These are phyloP conservation scores for Aspergillus ochraceoroseus DNA, from an alignment of 2,329 filamentous ascomycete species.

Conservation along the genomic window DNA sequence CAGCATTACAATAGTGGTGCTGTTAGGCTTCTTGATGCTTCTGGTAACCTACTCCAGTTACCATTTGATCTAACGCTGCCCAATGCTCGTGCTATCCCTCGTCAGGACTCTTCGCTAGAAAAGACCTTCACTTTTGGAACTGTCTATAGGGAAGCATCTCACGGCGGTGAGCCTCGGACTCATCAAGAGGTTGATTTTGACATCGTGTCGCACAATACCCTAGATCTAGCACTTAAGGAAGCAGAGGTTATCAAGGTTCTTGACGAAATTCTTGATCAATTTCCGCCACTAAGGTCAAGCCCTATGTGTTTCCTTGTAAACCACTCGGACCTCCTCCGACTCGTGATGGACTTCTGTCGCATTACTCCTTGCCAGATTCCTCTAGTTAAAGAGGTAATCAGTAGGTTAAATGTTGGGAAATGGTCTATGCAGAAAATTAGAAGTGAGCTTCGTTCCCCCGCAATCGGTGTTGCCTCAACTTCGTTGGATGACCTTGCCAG, in stretches of 20 bases:
- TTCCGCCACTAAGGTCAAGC: slow-evolving; percentile 66
- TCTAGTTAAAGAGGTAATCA: slow-evolving; percentile 74
- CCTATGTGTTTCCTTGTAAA: slow-evolving; percentile 87
- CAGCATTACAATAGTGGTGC: slow-evolving; percentile 69
- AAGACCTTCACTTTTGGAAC: slow-evolving; percentile 82
- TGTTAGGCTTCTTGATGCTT: slow-evolving; percentile 73
- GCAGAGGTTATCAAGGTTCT: slow-evolving; percentile 91
- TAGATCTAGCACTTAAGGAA: slow-evolving; percentile 83
- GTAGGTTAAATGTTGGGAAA: slow-evolving; percentile 76
- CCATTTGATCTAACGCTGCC: slow-evolving; percentile 90
- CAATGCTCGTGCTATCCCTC: slow-evolving; percentile 77
- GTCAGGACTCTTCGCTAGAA: slow-evolving; percentile 57
- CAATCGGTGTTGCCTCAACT: slow-evolving; percentile 78
- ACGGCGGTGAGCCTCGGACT: slow-evolving; percentile 74
- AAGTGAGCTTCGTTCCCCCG: slow-evolving; percentile 71
- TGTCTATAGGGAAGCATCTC: slow-evolving; percentile 74
- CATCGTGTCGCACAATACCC: slow-evolving; percentile 75
- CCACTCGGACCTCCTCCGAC: slow-evolving; percentile 77
- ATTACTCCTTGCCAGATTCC: slow-evolving; percentile 65
- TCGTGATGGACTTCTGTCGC: slow-evolving; percentile 86
- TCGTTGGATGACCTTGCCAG: slow-evolving; percentile 83
- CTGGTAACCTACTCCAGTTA: slow-evolving; percentile 85
- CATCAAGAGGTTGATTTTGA: slow-evolving; percentile 94
- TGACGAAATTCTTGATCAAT: slow-evolving; percentile 78
- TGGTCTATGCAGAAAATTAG: slow-evolving; percentile 79